Conservation (phyloP, 805 yeast genomes). For the Saccharomycopsis capsularis region DNA sequence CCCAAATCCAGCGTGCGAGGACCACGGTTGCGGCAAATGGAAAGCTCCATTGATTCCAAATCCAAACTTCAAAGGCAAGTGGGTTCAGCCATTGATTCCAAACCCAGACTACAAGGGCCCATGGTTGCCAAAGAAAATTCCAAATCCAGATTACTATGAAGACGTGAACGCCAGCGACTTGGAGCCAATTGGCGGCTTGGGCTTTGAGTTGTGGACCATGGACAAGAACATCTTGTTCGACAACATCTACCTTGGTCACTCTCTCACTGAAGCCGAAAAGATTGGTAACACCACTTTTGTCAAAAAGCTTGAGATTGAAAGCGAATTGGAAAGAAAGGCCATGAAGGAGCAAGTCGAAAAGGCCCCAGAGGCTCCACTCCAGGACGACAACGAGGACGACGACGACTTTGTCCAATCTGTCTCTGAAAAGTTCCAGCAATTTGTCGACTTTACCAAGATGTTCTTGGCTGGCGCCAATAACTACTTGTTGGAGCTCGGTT, state of each 20-base stretch:
- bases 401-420: constrained; percentile 7
- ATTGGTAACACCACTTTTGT: constrained; percentile 72
- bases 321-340: constrained; percentile 33
- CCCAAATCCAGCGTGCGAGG: constrained; percentile 65
- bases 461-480: constrained; percentile 28
- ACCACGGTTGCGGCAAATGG: constrained; percentile 81
- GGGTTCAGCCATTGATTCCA: constrained; percentile 59
- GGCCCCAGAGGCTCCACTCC: constrained; percentile 33
- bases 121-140: constrained; percentile 61
- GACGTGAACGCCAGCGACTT: constrained; percentile 52
- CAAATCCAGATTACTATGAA: constrained; percentile 65
- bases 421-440: constrained; percentile 47
- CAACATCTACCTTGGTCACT: constrained; percentile 80
- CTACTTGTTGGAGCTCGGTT: constrained; percentile 34
- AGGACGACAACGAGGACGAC: constrained; percentile 22
- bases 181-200: constrained; percentile 69
- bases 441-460: constrained; percentile 40
- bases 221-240: constrained; percentile 68
- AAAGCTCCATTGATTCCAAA: constrained; percentile 57
- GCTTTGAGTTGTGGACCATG: constrained; percentile 89
- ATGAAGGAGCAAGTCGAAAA: constrained; percentile 37
- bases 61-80: constrained; percentile 68
- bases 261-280: constrained; percentile 73
- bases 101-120: constrained; percentile 77
- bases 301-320: constrained; percentile 48